Evolutionary conservation across 495 filamentous ascomycete genomes (phyloP), one percentile per base, ranked within the genome.

Genomic region (Xylaria cubensis): DNA sequence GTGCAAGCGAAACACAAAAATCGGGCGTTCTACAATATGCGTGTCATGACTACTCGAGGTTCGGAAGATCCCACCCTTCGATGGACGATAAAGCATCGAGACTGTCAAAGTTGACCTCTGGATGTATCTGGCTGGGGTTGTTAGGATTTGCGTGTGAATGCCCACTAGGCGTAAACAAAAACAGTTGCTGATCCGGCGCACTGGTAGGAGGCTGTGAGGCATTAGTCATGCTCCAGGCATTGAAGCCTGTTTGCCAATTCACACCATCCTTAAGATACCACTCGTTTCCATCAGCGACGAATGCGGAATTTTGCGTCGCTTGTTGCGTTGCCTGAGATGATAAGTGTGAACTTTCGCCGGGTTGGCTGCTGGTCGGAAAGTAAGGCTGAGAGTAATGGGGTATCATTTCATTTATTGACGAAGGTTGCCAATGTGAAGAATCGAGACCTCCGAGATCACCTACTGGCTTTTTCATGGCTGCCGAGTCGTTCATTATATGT

Each of bases 251-350:
- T 44, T 85, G 84, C 84, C 84, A 86, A 55, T 78, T 83, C 6
- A 84, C 84, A 29, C 83, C 81, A 50, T 86, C 84, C 59, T 84
- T 86, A 6, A 86, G 74, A 71, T 84, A 86, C 84, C 84, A 86
- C 29, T 85, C 84, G 72, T 85, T 82, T 15, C 84, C 83, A 66
- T 86, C 84, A 53, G 85, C 80, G 15, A 79, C 80, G 67, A 82
- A 84, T 2, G 77, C 58, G 34, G 77, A 72, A 59, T 46, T 76
- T 66, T 79, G 68, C 48, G 74, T 76, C 42, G 75, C 51, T 59
- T 75, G 70, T 41, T 74, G 61, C 5, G 61, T 76, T 56, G 48
- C 26, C 48, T 68, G 74, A 21, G 75, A 15, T 34, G 69, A 48
- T 12, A 65, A 32, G 9, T 50, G 69, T 41, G 69, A 58, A 50